Percentiles rank a stretch among this genome's conserved stretches.
Evolutionary conservation across 768 basidiomycete species (phyloP).

Genomic region (Lentinula sp.): DNA sequence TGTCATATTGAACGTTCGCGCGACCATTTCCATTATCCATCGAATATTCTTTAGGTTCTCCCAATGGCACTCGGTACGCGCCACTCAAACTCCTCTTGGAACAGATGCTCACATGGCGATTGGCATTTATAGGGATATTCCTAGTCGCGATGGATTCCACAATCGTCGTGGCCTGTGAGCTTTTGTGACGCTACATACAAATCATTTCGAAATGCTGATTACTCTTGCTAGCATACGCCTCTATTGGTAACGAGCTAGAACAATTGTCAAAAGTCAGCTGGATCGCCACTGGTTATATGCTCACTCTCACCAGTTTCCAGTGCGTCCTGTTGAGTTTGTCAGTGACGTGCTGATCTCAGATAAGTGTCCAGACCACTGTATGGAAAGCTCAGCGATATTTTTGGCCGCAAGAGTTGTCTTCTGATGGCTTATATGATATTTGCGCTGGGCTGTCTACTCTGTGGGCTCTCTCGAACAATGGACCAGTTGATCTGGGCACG

Average conservation of each 20-base stretch:
- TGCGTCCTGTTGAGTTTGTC: slow-evolving; percentile 17
- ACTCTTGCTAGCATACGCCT: slow-evolving; percentile 26
- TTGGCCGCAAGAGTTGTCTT: slow-evolving; percentile 16
- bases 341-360: background rate
- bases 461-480: slow-evolving; percentile 27
- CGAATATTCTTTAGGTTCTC: slow-evolving; percentile 24
- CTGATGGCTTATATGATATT: slow-evolving; percentile 23
- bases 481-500: slow-evolving; percentile 25
- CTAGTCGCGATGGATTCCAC: slow-evolving; percentile 44
- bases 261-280: slow-evolving; percentile 61
- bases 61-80: slow-evolving; percentile 36
- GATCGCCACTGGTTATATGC: slow-evolving; percentile 59
- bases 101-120: background rate
- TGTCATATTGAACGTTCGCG: background rate
- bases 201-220: background rate
- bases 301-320: slow-evolving; percentile 59
- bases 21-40: background rate
- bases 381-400: slow-evolving; percentile 62
- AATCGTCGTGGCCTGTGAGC: slow-evolving; percentile 40
- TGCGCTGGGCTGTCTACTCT: slow-evolving; percentile 25
- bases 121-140: slow-evolving; percentile 22
- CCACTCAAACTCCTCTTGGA: background rate
- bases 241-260: slow-evolving; percentile 53
- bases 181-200: background rate
- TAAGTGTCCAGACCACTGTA: slow-evolving; percentile 42